phyloP scores from a whole-genome alignment of 805 yeast genomes.

The Lipomyces sp. region DNA sequence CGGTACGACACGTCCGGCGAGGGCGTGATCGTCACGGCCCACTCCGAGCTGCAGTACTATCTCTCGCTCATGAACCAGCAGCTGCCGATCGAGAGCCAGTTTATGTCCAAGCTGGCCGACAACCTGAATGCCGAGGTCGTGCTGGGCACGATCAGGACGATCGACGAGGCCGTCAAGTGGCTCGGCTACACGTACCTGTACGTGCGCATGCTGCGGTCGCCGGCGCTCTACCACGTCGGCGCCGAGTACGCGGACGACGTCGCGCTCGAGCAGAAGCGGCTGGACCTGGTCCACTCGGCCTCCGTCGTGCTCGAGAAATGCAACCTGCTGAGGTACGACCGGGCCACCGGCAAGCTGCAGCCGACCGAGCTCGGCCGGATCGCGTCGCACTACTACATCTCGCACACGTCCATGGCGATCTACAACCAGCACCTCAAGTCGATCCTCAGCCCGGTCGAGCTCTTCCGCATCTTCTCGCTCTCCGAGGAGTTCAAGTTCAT shows the following conservation, averaged over 20 bases:
- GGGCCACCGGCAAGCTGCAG: constrained; percentile 46
- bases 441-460: constrained; percentile 64
- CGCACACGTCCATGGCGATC: constrained; percentile 64
- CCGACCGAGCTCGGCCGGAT: constrained; percentile 75
- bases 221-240: constrained; percentile 72
- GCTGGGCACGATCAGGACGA: constrained; percentile 42
- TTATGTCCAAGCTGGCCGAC: constrained; percentile 31
- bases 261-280: constrained; percentile 51
- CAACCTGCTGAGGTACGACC: constrained; percentile 60
- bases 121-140: constrained; percentile 45
- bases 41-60: constrained; percentile 40
- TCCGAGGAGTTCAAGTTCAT: constrained; percentile 84
- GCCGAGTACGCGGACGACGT: constrained; percentile 56
- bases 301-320: constrained; percentile 54
- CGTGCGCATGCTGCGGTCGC: constrained; percentile 56
- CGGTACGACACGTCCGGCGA: constrained; percentile 52
- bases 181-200: constrained; percentile 47
- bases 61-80: constrained; percentile 45
- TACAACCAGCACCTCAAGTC: constrained; percentile 64
- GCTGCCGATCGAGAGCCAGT: constrained; percentile 47
- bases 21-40: constrained; percentile 49
- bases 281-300: constrained; percentile 75
- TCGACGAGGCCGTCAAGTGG: constrained; percentile 48
- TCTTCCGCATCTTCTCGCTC: constrained; percentile 69
- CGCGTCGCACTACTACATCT: constrained; percentile 82